phyloP scores from a whole-genome alignment of 2,329 filamentous ascomycete genomes.

The Pseudogymnoascus sp. region DNA sequence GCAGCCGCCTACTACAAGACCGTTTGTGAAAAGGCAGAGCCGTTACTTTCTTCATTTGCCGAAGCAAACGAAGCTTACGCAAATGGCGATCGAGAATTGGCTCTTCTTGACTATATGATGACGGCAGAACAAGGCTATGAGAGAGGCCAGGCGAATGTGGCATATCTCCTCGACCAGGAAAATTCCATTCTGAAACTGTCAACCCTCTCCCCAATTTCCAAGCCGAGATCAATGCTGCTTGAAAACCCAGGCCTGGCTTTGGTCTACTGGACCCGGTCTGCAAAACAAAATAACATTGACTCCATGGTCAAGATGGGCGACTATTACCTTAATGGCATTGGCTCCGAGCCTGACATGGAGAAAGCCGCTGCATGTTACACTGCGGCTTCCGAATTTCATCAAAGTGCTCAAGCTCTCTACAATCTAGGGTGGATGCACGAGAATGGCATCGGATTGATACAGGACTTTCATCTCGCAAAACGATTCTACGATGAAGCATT shows the following conservation, averaged over 20 bases:
- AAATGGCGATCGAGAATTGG: conserved; percentile 55
- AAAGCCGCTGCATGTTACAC: conserved; percentile 93
- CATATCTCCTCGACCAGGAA: conserved; percentile 61
- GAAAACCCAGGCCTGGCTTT: conserved; percentile 52
- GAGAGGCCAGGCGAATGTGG: conserved; percentile 63
- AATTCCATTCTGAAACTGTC: conserved; percentile 45
- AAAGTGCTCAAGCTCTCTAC: conserved; percentile 91
- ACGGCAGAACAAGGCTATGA: conserved; percentile 70
- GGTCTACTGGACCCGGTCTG: conserved; percentile 91
- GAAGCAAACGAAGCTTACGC: conserved; percentile 63
- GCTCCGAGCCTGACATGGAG: conserved; percentile 62
- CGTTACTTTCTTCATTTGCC: conserved; percentile 52
- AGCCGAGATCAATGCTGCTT: conserved; percentile 38
- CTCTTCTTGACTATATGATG: conserved; percentile 61
- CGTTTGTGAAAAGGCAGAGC: conserved; percentile 51
- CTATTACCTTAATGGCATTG: conserved; percentile 83
- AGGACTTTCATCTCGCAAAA: conserved; percentile 96
- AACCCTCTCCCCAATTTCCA: conserved; percentile 28
- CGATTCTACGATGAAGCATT: conserved; percentile 90
- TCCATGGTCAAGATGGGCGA: conserved; percentile 97
- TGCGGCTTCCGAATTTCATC: conserved; percentile 81
- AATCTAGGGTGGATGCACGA: conserved; percentile 99
- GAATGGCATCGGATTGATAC: conserved; percentile 83
- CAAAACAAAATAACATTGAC: conserved; percentile 87
- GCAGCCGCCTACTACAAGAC: conserved; percentile 62